phyloP scores from a whole-genome alignment of 352 stramenopile genomes.

The Phytopythium kandeliae region DNA sequence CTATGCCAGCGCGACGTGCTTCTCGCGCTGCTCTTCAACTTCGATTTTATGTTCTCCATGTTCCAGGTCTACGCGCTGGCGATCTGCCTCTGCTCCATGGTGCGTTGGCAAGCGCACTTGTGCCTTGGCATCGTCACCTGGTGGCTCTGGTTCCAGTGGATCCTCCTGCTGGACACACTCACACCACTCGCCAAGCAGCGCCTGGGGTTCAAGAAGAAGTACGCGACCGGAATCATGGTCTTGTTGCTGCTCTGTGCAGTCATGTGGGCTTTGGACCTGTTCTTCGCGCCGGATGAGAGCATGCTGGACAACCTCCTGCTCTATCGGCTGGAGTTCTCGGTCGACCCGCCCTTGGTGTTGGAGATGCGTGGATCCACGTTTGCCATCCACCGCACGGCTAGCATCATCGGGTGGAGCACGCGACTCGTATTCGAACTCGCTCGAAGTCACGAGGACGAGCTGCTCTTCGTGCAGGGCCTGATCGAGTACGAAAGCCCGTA shows the following conservation, averaged over 20 bases:
- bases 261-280: conserved; percentile 10
- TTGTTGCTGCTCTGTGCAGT: conserved; percentile 9
- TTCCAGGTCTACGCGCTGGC: conserved; percentile 11
- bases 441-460: conserved; percentile 9
- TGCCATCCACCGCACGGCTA: conserved; percentile 15
- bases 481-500: conserved; percentile 18
- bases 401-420: conserved; percentile 18
- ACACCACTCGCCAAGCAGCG: conserved; percentile 21
- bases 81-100: conserved; percentile 2
- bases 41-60: conserved; percentile 19
- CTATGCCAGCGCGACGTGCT: conserved; percentile 5
- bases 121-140: conserved; percentile 21
- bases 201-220: conserved; percentile 12
- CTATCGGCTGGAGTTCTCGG: conserved; percentile 11
- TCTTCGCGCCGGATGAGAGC: conserved; percentile 5
- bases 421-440: conserved; percentile 15
- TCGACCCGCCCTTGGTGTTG: conserved; percentile 2
- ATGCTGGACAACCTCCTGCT: conserved; percentile 14
- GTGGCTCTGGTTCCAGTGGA: conserved; percentile 45
- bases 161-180: conserved; percentile 40
- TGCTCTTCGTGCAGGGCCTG: conserved; percentile 19
- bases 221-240: conserved; percentile 11
- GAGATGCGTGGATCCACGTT: conserved; percentile 13
- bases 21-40: conserved; percentile 11
- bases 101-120: not conserved